phyloP scores from a whole-genome alignment of 2,329 filamentous ascomycete genomes.

The Diaporthe caulivora region DNA sequence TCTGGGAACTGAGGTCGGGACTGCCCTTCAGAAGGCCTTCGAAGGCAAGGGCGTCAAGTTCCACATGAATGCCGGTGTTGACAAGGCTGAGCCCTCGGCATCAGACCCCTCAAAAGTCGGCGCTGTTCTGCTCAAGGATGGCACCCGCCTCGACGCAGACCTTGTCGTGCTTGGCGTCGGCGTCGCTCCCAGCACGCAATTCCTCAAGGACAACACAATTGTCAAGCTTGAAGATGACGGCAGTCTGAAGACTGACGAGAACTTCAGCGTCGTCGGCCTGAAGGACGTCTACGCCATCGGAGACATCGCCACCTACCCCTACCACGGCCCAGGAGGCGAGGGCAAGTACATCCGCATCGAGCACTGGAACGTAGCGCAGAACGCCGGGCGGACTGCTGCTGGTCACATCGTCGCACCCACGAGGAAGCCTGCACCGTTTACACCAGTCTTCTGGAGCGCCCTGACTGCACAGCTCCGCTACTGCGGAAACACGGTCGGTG shows the following conservation, averaged over 20 bases:
- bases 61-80: constrained; percentile 82
- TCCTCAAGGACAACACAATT: constrained; percentile 77
- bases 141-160: constrained; percentile 86
- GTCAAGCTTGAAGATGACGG: constrained; percentile 84
- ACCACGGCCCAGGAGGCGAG: constrained; percentile 87
- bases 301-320: constrained; percentile 95
- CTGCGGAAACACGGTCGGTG: constrained; percentile 85
- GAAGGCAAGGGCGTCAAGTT: constrained; percentile 94
- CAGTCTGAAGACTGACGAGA: constrained; percentile 84
- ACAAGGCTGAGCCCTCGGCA: constrained; percentile 81
- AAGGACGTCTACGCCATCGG: constrained; percentile 92
- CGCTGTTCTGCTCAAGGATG: constrained; percentile 85
- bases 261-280: constrained; percentile 80
- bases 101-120: constrained; percentile 80
- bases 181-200: constrained; percentile 87
- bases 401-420: constrained; percentile 78
- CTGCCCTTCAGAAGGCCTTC: constrained; percentile 81
- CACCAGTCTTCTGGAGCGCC: constrained; percentile 97
- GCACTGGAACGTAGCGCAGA: constrained; percentile 99
- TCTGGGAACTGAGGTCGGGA: constrained; percentile 84
- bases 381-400: constrained; percentile 85
- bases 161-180: constrained; percentile 93
- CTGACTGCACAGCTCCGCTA: constrained; percentile 91
- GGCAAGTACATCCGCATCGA: constrained; percentile 85
- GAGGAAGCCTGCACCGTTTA: constrained; percentile 77